Percentiles rank a stretch among this genome's conserved stretches.
Conservation (phyloP, 352 stramenopile species). For the Globisporangium spiculum region DNA sequence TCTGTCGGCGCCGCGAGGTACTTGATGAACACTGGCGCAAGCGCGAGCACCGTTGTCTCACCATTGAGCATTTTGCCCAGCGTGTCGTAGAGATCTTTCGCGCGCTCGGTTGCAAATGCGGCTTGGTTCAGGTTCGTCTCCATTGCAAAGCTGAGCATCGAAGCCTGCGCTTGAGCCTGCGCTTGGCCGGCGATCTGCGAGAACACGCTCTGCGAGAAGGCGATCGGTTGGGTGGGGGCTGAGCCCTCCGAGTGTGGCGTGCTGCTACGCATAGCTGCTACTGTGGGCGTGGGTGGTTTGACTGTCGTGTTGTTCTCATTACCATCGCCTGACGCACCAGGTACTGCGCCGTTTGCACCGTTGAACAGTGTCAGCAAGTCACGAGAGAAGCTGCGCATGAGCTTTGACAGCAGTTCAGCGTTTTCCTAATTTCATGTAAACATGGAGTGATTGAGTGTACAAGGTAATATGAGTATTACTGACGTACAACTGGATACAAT, state of each 20-base stretch:
- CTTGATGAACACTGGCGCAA: constrained; percentile 50
- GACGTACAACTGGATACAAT: neutral
- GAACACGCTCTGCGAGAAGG: constrained; percentile 61
- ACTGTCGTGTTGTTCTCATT: neutral
- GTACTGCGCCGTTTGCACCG: constrained; percentile 2
- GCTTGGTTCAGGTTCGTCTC: constrained; percentile 35
- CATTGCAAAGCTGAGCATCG: constrained; percentile 31
- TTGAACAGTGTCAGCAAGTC: constrained; percentile 22
- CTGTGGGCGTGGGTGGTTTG: constrained; percentile 12
- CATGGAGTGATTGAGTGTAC: neutral
- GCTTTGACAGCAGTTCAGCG: constrained; percentile 30
- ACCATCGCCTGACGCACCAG: neutral
- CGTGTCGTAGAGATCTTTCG: constrained; percentile 47
- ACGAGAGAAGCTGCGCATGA: constrained; percentile 32
- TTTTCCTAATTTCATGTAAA: constrained; percentile 30
- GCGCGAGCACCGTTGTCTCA: constrained; percentile 33
- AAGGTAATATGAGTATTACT: neutral
- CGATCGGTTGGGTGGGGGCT: constrained; percentile 14
- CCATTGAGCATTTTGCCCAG: constrained; percentile 51
- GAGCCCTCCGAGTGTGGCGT: neutral
- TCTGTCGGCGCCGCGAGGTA: constrained; percentile 43
- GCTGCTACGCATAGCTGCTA: constrained; percentile 1
- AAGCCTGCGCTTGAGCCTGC: constrained; percentile 35
- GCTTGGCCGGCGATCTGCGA: constrained; percentile 44
- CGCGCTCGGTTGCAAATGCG: constrained; percentile 30